Evolutionary conservation across 345 rosid species (phyloP).

Genomic region (Diplotaxis tenuifolia): DNA sequence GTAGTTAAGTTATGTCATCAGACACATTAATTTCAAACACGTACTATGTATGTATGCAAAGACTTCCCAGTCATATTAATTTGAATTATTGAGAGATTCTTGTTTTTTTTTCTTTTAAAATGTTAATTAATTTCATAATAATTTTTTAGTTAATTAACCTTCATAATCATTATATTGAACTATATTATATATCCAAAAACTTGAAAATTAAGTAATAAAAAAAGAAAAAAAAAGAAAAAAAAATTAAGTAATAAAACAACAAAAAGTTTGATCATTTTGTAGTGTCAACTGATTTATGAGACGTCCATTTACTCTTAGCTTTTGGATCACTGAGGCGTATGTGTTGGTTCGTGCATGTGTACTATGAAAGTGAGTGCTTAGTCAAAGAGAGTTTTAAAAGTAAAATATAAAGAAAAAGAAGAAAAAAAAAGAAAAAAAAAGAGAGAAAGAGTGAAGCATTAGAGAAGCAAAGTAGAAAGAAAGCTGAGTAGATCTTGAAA

Average conservation of each 20-base stretch:
- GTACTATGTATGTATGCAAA: neutral
- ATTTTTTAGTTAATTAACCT: neutral
- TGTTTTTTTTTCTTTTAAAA: too few relatives aligned
- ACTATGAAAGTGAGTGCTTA: slow-evolving; percentile 40
- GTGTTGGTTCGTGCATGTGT: slow-evolving; percentile 36
- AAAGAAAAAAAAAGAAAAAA: neutral
- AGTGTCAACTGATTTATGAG: slow-evolving; percentile 31
- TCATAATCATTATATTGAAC: neutral
- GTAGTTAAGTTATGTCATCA: slow-evolving; percentile 21
- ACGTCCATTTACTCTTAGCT: slow-evolving; percentile 22
- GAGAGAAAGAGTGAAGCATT: slow-evolving; percentile 6
- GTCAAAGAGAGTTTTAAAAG: slow-evolving; percentile 33
- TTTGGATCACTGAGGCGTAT: slow-evolving; percentile 26
- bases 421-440: neutral
- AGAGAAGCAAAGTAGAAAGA: slow-evolving; percentile 24
- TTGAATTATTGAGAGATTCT: neutral
- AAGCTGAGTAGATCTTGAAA: slow-evolving; percentile 4
- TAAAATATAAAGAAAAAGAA: neutral
- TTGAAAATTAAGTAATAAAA: neutral
- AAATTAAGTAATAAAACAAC: neutral
- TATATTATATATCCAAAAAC: neutral
- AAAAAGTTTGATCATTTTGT: slow-evolving; percentile 22
- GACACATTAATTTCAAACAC: slow-evolving; percentile 17
- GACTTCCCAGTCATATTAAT: neutral
- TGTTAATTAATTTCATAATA: neutral